Conservation (phyloP, 179 eudicot genomes). For the Actinidia arguta region DNA sequence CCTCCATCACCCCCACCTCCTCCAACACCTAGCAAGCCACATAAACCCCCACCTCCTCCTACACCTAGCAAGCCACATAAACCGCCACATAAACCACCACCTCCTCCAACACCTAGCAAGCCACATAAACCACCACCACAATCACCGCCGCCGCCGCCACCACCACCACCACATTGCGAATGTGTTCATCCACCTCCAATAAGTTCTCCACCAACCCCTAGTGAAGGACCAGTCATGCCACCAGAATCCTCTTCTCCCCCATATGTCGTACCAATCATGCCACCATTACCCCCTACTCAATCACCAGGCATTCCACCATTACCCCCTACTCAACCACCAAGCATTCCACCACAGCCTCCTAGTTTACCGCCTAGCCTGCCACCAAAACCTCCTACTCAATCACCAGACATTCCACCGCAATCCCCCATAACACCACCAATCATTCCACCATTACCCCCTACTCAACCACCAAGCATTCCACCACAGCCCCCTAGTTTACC, state of each 20-base stretch:
- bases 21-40: constrained; percentile 18
- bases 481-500: not conserved
- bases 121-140: not conserved
- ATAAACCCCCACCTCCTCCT: not conserved
- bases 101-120: constrained; percentile 23
- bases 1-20: constrained; percentile 4
- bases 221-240: not conserved
- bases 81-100: not conserved
- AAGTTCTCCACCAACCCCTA: not conserved
- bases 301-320: not conserved
- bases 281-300: not conserved
- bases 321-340: not conserved
- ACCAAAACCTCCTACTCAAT: not conserved
- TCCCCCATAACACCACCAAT: not conserved
- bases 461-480: not conserved
- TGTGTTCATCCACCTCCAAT: not conserved
- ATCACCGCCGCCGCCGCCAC: constrained; percentile 21
- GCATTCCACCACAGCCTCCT: not conserved
- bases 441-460: not conserved
- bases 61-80: not conserved
- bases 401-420: not conserved
- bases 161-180: constrained; percentile 16
- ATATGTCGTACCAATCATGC: too few species aligned
- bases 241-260: too few species aligned
- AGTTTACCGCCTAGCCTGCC: not conserved